These are phyloP conservation scores for Fusarium sp. DNA, from an alignment of 2,329 filamentous ascomycete genomes.

Conservation along the genomic window DNA sequence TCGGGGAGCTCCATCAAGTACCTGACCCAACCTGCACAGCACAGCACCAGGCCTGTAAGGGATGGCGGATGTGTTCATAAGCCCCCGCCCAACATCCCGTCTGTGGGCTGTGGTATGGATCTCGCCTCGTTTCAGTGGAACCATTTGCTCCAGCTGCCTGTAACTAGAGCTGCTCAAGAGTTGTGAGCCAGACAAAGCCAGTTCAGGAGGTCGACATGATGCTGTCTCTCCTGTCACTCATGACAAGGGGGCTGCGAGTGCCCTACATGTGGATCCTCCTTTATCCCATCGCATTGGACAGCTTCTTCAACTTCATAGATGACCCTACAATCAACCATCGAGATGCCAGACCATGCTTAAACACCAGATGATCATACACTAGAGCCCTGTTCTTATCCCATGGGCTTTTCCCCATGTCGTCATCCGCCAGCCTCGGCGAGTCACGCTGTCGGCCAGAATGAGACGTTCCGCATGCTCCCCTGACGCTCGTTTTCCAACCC, in stretches of 20 bases:
- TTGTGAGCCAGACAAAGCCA: not conserved
- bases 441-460: slow-evolving; percentile 36
- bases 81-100: slow-evolving; percentile 2
- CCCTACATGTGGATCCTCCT: slow-evolving; percentile 28
- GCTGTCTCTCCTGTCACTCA: not conserved
- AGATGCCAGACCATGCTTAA: slow-evolving; percentile 31
- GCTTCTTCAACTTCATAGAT: not conserved
- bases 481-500: not conserved
- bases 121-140: slow-evolving; percentile 27
- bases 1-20: slow-evolving; percentile 6
- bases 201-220: slow-evolving; percentile 2
- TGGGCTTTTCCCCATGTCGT: slow-evolving; percentile 23
- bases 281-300: not conserved
- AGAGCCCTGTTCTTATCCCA: slow-evolving; percentile 6
- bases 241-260: slow-evolving; percentile 11
- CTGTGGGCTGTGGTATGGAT: slow-evolving; percentile 20
- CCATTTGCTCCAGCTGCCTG: not conserved
- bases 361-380: slow-evolving; percentile 24
- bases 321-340: slow-evolving; percentile 12
- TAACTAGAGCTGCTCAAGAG: not conserved
- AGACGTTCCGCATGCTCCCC: slow-evolving; percentile 24
- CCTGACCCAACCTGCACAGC: not conserved
- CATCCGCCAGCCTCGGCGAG: slow-evolving; percentile 31
- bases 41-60: slow-evolving; percentile 18
- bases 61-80: slow-evolving; percentile 24